Evolutionary conservation across 306 rosid species (phyloP).

Genomic region (Medicago arabica): DNA sequence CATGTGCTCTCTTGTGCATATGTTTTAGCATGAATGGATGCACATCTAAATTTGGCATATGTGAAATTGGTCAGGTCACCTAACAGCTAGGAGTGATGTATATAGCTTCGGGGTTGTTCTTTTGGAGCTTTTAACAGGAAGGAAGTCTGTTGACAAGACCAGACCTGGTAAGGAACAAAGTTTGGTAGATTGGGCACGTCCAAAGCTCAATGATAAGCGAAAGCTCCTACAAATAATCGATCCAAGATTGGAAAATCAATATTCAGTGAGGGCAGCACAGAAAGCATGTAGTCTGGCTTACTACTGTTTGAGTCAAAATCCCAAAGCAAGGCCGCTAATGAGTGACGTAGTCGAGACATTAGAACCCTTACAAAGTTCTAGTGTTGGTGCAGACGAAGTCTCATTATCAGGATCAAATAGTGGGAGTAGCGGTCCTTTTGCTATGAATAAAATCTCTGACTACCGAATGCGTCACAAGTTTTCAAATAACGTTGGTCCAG

Average conservation of each 20-base stretch:
- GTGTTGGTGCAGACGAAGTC: slow-evolving; percentile 62
- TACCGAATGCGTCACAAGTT: slow-evolving; percentile 77
- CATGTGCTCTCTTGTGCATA: slow-evolving; percentile 16
- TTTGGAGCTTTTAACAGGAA: slow-evolving; percentile 94
- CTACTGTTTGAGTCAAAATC: slow-evolving; percentile 97
- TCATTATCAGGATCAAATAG: slow-evolving; percentile 63
- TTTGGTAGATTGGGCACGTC: slow-evolving; percentile 99
- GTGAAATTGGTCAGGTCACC: slow-evolving; percentile 78
- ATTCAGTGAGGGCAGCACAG: slow-evolving; percentile 96
- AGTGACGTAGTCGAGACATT: slow-evolving; percentile 97
- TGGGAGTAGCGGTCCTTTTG: slow-evolving; percentile 58
- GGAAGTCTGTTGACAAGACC: slow-evolving; percentile 94
- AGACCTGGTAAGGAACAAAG: slow-evolving; percentile 96
- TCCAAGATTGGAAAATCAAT: slow-evolving; percentile 92
- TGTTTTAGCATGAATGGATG: slow-evolving; percentile 33
- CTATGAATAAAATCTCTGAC: slow-evolving; percentile 69
- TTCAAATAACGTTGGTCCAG: slow-evolving; percentile 78
- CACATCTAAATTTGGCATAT: slow-evolving; percentile 40
- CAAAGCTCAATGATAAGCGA: slow-evolving; percentile 96
- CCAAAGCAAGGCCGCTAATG: slow-evolving; percentile 99
- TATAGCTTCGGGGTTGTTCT: slow-evolving; percentile 99
- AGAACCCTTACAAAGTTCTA: slow-evolving; percentile 90
- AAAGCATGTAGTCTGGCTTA: slow-evolving; percentile 99
- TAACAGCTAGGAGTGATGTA: slow-evolving; percentile 97
- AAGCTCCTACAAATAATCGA: slow-evolving; percentile 94